Conservation (phyloP, 2,329 filamentous ascomycete species). For the Fusarium pseudocircinatum region DNA sequence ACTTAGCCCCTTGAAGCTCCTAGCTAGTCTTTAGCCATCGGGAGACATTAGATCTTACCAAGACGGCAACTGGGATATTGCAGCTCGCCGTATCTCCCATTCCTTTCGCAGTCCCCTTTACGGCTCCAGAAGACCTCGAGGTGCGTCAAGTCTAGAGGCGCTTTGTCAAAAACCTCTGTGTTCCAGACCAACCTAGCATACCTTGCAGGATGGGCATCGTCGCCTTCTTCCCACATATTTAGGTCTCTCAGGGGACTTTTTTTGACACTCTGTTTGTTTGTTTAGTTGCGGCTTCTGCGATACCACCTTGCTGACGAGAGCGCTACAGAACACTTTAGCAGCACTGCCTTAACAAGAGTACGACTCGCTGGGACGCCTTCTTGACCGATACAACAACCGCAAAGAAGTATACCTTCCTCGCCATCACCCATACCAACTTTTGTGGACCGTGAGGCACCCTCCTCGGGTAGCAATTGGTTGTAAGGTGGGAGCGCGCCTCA, state of each 20-base stretch:
- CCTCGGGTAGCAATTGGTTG: too few relatives aligned
- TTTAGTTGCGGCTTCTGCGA: background rate
- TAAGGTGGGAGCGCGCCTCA: fast-evolving
- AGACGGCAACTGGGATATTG: fast-evolving
- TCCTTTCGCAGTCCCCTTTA: too few relatives aligned
- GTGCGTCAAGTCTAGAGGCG: background rate
- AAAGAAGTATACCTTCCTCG: fast-evolving
- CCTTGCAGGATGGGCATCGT: background rate
- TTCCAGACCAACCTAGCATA: too few relatives aligned
- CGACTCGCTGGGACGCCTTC: background rate
- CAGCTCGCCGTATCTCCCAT: background rate
- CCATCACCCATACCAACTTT: background rate
- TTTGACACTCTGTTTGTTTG: fast-evolving
- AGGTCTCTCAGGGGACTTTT: fast-evolving
- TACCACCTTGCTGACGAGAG: background rate
- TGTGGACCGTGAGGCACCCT: background rate
- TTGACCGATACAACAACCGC: background rate
- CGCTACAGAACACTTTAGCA: background rate
- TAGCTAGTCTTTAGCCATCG: too few relatives aligned
- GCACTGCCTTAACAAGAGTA: background rate
- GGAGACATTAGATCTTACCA: background rate
- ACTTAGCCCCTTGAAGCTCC: background rate
- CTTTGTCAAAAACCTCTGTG: background rate
- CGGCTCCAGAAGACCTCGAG: fast-evolving
- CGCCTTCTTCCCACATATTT: too few relatives aligned